These are phyloP conservation scores for Syzygium oleosum DNA, from an alignment of 345 rosid species.

Conservation along the genomic window DNA sequence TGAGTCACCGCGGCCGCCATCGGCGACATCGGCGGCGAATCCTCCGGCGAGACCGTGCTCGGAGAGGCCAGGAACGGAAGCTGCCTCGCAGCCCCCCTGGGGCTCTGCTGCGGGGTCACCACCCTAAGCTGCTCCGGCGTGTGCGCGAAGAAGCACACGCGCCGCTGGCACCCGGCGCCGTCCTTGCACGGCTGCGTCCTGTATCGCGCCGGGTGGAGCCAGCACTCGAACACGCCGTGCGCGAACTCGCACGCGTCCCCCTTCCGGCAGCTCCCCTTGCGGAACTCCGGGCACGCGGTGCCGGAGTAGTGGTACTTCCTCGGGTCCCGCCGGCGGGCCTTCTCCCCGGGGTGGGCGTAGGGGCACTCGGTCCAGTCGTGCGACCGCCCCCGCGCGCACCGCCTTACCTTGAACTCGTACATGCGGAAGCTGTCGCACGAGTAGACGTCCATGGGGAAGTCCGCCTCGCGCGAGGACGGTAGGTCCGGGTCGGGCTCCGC, in stretches of 20 bases:
- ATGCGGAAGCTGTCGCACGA: conserved; percentile 15
- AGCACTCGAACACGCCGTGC: conserved; percentile 87
- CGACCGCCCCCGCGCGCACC: conserved; percentile 10
- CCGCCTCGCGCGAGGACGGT: neutral
- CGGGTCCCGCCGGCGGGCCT: conserved; percentile 14
- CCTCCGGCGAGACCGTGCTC: conserved; percentile 7
- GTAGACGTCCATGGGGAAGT: conserved; percentile 3
- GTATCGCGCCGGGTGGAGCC: conserved; percentile 92
- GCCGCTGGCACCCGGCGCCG: conserved; percentile 54
- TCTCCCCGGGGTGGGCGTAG: conserved; percentile 15
- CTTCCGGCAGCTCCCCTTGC: conserved; percentile 12
- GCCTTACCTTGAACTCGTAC: conserved; percentile 15
- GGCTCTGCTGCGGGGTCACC: conserved; percentile 39
- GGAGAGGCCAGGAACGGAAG: conserved; percentile 11
- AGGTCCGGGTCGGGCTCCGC: neutral
- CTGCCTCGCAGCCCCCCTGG: conserved; percentile 35
- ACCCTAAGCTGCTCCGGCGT: conserved; percentile 72
- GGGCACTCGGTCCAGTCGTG: conserved; percentile 24
- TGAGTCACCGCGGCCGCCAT: conserved; percentile 32
- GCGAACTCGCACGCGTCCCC: conserved; percentile 14
- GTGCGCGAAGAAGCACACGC: conserved; percentile 91
- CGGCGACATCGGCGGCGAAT: conserved; percentile 53
- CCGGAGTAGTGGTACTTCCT: conserved; percentile 16
- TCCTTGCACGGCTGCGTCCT: conserved; percentile 94
- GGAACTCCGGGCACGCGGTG: conserved; percentile 14